phyloP scores from a whole-genome alignment of 495 filamentous ascomycete genomes.

The Friedmanniomyces simplex region DNA sequence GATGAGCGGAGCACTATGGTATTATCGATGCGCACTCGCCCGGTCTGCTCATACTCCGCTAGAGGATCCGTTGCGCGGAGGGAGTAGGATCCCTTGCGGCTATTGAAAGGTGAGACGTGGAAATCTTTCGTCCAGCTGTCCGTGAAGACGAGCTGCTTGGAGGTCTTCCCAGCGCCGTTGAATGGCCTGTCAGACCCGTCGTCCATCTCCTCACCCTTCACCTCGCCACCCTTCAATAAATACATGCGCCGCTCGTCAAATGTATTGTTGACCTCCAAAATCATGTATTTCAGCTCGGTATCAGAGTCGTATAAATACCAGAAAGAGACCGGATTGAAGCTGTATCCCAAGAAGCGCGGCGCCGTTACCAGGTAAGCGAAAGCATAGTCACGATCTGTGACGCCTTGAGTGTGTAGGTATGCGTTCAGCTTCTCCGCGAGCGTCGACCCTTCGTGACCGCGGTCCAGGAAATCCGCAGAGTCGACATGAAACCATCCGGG shows the following conservation, averaged over 20 bases:
- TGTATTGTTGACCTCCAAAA: conserved; percentile 71
- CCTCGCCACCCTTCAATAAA: conserved; percentile 29
- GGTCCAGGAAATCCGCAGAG: conserved; percentile 48
- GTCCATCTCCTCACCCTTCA: background rate
- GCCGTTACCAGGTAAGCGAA: conserved; percentile 61
- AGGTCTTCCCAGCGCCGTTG: background rate
- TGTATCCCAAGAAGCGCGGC: conserved; percentile 57
- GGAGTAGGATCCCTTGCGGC: conserved; percentile 50
- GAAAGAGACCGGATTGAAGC: conserved; percentile 68
- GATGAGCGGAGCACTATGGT: conserved; percentile 49
- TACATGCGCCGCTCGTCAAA: conserved; percentile 64
- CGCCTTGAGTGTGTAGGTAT: conserved; percentile 45
- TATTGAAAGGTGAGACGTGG: conserved; percentile 65
- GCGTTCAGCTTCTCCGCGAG: conserved; percentile 48
- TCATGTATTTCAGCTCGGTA: conserved; percentile 51
- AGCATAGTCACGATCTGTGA: conserved; percentile 36
- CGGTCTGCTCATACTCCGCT: conserved; percentile 26
- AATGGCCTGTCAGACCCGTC: background rate
- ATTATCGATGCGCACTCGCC: conserved; percentile 35
- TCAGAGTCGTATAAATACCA: conserved; percentile 64
- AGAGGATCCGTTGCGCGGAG: conserved; percentile 48
- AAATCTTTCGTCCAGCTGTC: conserved; percentile 56
- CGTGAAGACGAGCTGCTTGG: conserved; percentile 27
- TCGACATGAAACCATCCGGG: conserved; percentile 48
- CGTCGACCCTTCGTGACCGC: conserved; percentile 37